These are phyloP conservation scores for Penicillium bovifimosum DNA, from an alignment of 495 filamentous ascomycete genomes.

Conservation along the genomic window DNA sequence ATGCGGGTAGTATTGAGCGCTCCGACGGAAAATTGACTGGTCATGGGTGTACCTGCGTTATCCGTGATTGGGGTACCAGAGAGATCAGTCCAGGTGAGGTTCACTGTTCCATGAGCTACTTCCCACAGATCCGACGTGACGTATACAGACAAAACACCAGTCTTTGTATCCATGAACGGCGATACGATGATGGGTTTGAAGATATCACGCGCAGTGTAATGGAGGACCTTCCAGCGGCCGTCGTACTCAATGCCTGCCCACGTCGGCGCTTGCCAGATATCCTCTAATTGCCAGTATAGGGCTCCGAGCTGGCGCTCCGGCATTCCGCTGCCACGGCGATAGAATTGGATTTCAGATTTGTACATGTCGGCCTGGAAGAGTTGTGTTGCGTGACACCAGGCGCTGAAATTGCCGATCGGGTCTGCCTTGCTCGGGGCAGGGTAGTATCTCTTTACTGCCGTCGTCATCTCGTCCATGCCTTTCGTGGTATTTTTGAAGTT, in stretches of 20 bases:
- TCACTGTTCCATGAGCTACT: conserved; percentile 27
- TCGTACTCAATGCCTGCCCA: conserved; percentile 62
- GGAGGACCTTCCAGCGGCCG: conserved; percentile 61
- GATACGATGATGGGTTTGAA: conserved; percentile 57
- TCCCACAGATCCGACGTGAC: conserved; percentile 48
- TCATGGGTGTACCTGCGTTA: conserved; percentile 28
- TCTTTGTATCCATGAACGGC: conserved; percentile 54
- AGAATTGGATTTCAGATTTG: conserved; percentile 58
- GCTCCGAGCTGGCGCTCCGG: conserved; percentile 57
- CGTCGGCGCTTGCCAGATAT: conserved; percentile 64
- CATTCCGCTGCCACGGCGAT: conserved; percentile 56
- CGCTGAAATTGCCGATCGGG: conserved; percentile 57
- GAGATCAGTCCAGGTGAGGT: conserved; percentile 36
- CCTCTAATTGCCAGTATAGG: conserved; percentile 66
- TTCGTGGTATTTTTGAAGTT: conserved; percentile 33
- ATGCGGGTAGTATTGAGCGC: conserved; percentile 57
- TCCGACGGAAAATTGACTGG: conserved; percentile 48
- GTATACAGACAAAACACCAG: conserved; percentile 51
- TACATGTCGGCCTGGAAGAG: conserved; percentile 66
- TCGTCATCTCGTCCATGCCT: conserved; percentile 62
- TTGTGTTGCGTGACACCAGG: conserved; percentile 64
- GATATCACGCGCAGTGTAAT: conserved; percentile 55
- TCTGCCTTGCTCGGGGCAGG: conserved; percentile 55
- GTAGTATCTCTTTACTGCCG: conserved; percentile 55
- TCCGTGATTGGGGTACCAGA: conserved; percentile 31